Base-by-base conservation (phyloP, 2,329 filamentous ascomycete genomes). In the Seiridium unicorne region DNA sequence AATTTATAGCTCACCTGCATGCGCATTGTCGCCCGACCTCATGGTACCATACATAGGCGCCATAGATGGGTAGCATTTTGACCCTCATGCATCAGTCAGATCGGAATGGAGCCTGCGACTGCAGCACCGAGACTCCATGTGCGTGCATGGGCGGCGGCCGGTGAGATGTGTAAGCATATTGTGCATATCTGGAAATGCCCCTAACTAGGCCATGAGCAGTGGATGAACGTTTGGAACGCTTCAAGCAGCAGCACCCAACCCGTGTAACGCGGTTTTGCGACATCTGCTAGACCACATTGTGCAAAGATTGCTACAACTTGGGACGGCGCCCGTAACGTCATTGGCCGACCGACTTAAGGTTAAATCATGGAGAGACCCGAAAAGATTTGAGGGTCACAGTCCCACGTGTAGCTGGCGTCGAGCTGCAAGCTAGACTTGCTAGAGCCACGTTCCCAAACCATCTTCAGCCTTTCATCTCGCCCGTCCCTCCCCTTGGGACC, bases 351-450 rank as follows among this genome's bases (percentile, higher is more conserved):
- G 9, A 44, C 26, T 59, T 59, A 54, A 59, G 57, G 57, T 59
- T 59, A 59, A 59, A 59, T 53, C 57, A 53, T 54, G 49, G 57
- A 51, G 57, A 59, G 57, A 44, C 47, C 55, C 55, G 55, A 58
- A 38, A n/a, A 58, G 38, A 58, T 58, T 58, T 38, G 55, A 58
- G 55, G 55, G 46, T 48, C 46, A 58, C 32, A 46, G 55, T 49
- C 35, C 55, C 55, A 58, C 55, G 55, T 58, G 55, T 18, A n/a
- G 34, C 31, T 42, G n/a, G 38, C 32, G 6, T 49, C n/a, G 11
- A 44, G 26, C 40, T 44, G 36, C 51, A 11, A n/a, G 13, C 34
- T 49, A 49, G 11, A 26, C 34, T 10, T 46, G 40, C 26, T 46
- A 44, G 48, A 44, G 38, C 10, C 51, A 26, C 35, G 13, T 44